phyloP scores from a whole-genome alignment of 768 basidiomycete genomes.

The Bullera alba region DNA sequence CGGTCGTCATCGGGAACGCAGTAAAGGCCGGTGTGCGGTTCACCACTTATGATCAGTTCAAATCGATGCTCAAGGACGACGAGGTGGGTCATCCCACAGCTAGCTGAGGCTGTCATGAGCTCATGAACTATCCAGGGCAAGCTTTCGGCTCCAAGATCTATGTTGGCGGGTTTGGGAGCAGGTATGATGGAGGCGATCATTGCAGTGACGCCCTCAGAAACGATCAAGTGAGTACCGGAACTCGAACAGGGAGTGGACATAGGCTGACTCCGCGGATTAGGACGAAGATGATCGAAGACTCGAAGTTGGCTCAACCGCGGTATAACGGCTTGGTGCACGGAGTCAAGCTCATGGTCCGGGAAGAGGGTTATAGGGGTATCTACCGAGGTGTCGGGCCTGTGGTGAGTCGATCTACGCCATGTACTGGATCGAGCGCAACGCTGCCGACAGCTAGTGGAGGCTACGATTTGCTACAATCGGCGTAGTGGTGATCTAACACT shows the following conservation, averaged over 20 bases:
- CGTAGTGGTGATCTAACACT: not conserved
- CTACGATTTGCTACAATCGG: too few species aligned
- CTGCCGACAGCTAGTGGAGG: too few species aligned
- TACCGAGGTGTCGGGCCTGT: slow-evolving; percentile 92
- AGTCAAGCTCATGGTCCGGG: slow-evolving; percentile 65
- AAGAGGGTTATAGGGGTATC: slow-evolving; percentile 68
- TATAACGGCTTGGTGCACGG: slow-evolving; percentile 85
- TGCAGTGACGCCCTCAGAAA: slow-evolving; percentile 95
- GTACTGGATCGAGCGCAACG: too few species aligned
- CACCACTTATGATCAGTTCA: slow-evolving; percentile 89
- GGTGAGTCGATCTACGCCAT: slow-evolving; percentile 52
- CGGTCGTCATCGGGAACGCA: slow-evolving; percentile 83
- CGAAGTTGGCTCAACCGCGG: slow-evolving; percentile 72
- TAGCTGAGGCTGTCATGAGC: not conserved
- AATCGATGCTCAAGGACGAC: slow-evolving; percentile 68
- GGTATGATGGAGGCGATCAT: slow-evolving; percentile 88
- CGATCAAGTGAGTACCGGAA: slow-evolving; percentile 94
- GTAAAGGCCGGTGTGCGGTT: slow-evolving; percentile 94
- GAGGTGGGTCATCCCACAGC: slow-evolving; percentile 54
- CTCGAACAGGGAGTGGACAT: not conserved
- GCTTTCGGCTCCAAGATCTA: slow-evolving; percentile 74
- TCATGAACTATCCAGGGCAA: slow-evolving; percentile 61
- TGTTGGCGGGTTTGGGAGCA: slow-evolving; percentile 62
- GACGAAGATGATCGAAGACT: slow-evolving; percentile 94
- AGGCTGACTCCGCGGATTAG: slow-evolving; percentile 48